phyloP scores from a whole-genome alignment of 1,139 yeast species.

The Candida mesenterica region DNA sequence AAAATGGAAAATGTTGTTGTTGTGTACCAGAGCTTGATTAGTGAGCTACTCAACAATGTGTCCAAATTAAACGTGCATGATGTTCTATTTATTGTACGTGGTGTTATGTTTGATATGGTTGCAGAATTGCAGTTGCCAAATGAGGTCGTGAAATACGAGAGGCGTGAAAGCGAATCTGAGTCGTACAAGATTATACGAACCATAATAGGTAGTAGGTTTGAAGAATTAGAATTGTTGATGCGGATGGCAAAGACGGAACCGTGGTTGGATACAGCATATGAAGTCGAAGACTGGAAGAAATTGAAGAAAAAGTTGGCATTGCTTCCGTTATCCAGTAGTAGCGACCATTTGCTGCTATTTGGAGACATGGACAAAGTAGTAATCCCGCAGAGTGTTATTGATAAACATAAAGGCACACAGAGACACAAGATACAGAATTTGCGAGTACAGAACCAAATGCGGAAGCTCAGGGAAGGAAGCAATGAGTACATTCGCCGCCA shows the following conservation, averaged over 20 bases:
- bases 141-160: slow-evolving; percentile 16
- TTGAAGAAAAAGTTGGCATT: slow-evolving; percentile 9
- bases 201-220: slow-evolving; percentile 14
- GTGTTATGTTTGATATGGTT: slow-evolving; percentile 26
- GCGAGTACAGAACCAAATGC: slow-evolving; percentile 14
- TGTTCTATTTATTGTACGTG: slow-evolving; percentile 21
- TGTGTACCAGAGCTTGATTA: slow-evolving; percentile 11
- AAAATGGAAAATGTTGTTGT: slow-evolving; percentile 11
- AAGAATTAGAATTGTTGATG: slow-evolving; percentile 7
- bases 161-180: slow-evolving; percentile 21
- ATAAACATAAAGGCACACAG: slow-evolving; percentile 9
- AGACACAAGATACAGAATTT: slow-evolving; percentile 11
- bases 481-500: slow-evolving; percentile 16
- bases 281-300: slow-evolving; percentile 16
- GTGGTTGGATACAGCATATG: slow-evolving; percentile 10
- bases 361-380: slow-evolving; percentile 1
- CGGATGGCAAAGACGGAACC: slow-evolving; percentile 5
- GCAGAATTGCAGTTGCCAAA: slow-evolving; percentile 21
- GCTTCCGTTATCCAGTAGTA: not conserved
- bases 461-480: slow-evolving; percentile 18
- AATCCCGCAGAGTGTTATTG: slow-evolving; percentile 5
- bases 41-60: slow-evolving; percentile 12
- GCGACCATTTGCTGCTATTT: slow-evolving; percentile 5
- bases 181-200: slow-evolving; percentile 28
- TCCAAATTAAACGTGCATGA: slow-evolving; percentile 7